Evolutionary conservation across 2,329 filamentous ascomycete genomes (phyloP).

Genomic region (Corynespora cassiicola): DNA sequence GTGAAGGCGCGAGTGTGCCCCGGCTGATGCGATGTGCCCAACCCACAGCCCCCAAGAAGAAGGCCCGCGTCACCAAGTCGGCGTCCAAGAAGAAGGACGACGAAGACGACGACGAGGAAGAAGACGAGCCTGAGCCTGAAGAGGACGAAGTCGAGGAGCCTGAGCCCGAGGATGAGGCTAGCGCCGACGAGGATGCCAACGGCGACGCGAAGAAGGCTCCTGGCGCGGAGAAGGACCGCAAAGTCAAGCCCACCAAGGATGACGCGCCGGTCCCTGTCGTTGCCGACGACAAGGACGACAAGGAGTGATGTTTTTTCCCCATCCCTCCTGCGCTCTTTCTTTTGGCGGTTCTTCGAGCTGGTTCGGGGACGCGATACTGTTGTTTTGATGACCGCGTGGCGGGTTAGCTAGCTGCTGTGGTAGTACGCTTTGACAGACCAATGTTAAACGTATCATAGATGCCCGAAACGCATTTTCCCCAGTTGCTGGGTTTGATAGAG

Average conservation of each 20-base stretch:
- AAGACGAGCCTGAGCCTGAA: constrained; percentile 34
- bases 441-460: too few relatives aligned
- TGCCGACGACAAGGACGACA: constrained; percentile 38
- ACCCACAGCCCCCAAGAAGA: constrained; percentile 41
- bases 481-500: too few relatives aligned
- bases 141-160: constrained; percentile 36
- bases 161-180: constrained; percentile 29
- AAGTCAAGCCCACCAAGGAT: constrained; percentile 37
- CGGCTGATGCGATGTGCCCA: constrained; percentile 5
- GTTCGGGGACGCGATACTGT: too few relatives aligned
- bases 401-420: too few relatives aligned
- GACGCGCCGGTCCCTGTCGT: constrained; percentile 39
- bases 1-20: too few relatives aligned
- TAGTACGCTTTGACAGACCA: too few relatives aligned
- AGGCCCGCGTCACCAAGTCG: constrained; percentile 37
- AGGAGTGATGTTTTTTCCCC: constrained; percentile 16
- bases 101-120: constrained; percentile 37
- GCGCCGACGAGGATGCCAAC: constrained; percentile 44
- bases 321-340: too few relatives aligned
- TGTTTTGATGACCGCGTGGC: too few relatives aligned
- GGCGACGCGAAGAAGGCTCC: constrained; percentile 44
- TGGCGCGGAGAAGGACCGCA: constrained; percentile 39
- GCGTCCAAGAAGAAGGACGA: constrained; percentile 37
- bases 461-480: too few relatives aligned
- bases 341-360: not conserved